These are phyloP conservation scores for Saraca asoca DNA, from an alignment of 331 rosid species.

Conservation along the genomic window DNA sequence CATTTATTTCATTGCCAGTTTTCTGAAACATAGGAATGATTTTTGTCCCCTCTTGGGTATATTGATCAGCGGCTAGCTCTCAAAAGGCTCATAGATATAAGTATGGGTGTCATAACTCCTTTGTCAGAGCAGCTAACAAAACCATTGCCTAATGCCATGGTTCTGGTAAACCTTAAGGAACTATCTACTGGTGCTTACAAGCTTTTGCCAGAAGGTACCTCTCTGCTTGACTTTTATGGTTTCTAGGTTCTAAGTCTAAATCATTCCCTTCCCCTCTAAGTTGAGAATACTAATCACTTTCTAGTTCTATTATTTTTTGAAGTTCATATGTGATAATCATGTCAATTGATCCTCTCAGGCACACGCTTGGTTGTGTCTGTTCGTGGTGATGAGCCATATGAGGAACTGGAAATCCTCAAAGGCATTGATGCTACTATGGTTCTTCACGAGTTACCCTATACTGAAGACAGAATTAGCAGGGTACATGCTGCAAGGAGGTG, in stretches of 20 bases:
- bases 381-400: constrained; percentile 82
- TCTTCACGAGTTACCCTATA: constrained; percentile 79
- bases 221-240: neutral
- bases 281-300: constrained; percentile 7
- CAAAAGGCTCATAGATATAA: constrained; percentile 83
- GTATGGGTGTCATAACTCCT: constrained; percentile 88
- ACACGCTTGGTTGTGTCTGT: constrained; percentile 87
- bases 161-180: constrained; percentile 80
- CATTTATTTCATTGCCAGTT: constrained; percentile 23
- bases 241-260: constrained; percentile 21
- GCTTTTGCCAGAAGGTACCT: constrained; percentile 87
- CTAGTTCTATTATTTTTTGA: neutral
- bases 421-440: constrained; percentile 78
- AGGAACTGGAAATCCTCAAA: constrained; percentile 77
- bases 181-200: constrained; percentile 81
- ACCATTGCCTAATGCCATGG: constrained; percentile 92
- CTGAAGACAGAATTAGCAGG: constrained; percentile 73
- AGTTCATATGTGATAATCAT: constrained; percentile 17
- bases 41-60: constrained; percentile 27
- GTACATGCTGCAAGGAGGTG: constrained; percentile 93
- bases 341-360: constrained; percentile 48
- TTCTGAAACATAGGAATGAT: constrained; percentile 11
- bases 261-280: neutral
- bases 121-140: constrained; percentile 92
- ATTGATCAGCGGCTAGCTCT: constrained; percentile 83